These are phyloP conservation scores for Entomortierella beljakovae DNA, from an alignment of 192 early-diverging fungal species.

Conservation along the genomic window DNA sequence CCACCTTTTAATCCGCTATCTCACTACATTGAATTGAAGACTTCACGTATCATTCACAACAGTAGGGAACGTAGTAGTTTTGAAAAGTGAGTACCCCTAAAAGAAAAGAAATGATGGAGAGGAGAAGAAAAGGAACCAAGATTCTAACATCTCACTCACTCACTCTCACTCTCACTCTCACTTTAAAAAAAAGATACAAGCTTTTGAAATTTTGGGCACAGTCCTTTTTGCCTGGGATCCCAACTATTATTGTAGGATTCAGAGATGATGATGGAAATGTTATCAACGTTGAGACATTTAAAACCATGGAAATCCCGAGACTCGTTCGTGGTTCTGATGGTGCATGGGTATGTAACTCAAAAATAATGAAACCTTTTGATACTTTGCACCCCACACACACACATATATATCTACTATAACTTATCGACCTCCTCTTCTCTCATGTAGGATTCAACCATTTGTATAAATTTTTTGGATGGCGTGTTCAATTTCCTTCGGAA, in stretches of 20 bases:
- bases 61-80: conserved; percentile 63
- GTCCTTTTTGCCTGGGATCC: conserved; percentile 91
- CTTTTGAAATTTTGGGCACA: conserved; percentile 94
- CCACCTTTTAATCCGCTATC: conserved; percentile 61
- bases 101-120: not conserved
- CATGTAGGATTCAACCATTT: conserved; percentile 79
- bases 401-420: no score
- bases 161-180: not conserved
- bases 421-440: no score
- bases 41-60: conserved; percentile 67
- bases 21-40: conserved; percentile 90
- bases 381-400: not conserved
- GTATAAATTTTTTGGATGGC: conserved; percentile 83
- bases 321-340: conserved; percentile 73
- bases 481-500: conserved; percentile 65
- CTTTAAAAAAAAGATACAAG: conserved; percentile 69
- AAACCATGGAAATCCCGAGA: conserved; percentile 86
- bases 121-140: not conserved
- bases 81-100: conserved; percentile 62
- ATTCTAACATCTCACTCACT: not conserved
- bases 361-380: not conserved
- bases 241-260: conserved; percentile 85
- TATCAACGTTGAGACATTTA: conserved; percentile 66
- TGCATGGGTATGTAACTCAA: conserved; percentile 71
- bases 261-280: conserved; percentile 80